Percentiles rank a stretch among this genome's conserved stretches.
phyloP scores from a whole-genome alignment of 768 basidiomycete species.

The Porpolomopsis calyptriformis region DNA sequence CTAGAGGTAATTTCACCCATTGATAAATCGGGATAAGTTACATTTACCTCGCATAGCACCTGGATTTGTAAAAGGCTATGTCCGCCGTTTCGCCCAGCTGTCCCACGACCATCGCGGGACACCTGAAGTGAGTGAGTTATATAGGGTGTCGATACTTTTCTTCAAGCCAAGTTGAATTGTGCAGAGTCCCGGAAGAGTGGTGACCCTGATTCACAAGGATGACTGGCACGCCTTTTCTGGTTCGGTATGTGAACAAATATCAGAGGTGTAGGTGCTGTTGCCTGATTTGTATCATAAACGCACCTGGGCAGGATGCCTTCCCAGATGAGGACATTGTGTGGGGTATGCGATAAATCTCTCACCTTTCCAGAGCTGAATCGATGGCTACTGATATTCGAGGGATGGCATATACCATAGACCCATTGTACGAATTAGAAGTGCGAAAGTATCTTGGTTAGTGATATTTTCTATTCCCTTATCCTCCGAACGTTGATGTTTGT shows the following conservation, averaged over 20 bases:
- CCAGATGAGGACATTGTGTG: slow-evolving; percentile 74
- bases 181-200: slow-evolving; percentile 79
- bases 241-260: slow-evolving; percentile 33
- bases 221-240: slow-evolving; percentile 75
- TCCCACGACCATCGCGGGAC: slow-evolving; percentile 93
- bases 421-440: slow-evolving; percentile 61
- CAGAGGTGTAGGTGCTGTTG: neutral
- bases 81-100: slow-evolving; percentile 81
- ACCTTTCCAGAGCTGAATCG: neutral
- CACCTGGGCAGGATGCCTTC: slow-evolving; percentile 59
- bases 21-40: neutral
- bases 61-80: slow-evolving; percentile 85
- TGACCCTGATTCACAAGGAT: slow-evolving; percentile 78
- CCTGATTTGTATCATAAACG: neutral
- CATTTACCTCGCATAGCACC: slow-evolving; percentile 33
- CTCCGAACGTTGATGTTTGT: neutral
- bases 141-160: neutral
- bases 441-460: slow-evolving; percentile 69
- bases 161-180: neutral
- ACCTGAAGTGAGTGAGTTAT: slow-evolving; percentile 43
- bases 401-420: slow-evolving; percentile 81
- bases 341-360: slow-evolving; percentile 43
- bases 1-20: slow-evolving; percentile 38
- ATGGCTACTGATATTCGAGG: slow-evolving; percentile 30
- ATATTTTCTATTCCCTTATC: neutral